phyloP scores from a whole-genome alignment of 1,139 yeast species.

The Yamadazyma triangularis region DNA sequence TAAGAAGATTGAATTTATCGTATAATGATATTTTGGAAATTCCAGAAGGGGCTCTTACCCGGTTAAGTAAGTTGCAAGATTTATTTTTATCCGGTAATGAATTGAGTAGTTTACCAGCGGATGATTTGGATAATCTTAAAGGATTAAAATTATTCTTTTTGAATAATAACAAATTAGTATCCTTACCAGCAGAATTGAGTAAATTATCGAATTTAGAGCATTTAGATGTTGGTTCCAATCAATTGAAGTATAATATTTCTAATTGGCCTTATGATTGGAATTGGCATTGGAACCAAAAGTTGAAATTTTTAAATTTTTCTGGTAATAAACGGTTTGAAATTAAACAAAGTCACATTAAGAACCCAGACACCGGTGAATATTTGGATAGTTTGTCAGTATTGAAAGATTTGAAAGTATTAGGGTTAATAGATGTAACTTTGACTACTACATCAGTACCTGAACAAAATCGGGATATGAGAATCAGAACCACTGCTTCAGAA shows the following conservation, averaged over 20 bases:
- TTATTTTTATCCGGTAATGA: slow-evolving; percentile 85
- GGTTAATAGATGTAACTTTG: slow-evolving; percentile 91
- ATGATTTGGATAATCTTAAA: slow-evolving; percentile 64
- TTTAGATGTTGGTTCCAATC: slow-evolving; percentile 90
- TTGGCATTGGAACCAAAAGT: slow-evolving; percentile 81
- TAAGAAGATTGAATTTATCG: slow-evolving; percentile 68
- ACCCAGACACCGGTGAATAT: slow-evolving; percentile 46
- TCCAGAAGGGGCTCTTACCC: slow-evolving; percentile 64
- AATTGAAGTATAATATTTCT: slow-evolving; percentile 83
- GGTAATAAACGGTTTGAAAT: slow-evolving; percentile 92
- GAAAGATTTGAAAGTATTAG: slow-evolving; percentile 68
- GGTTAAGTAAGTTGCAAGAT: slow-evolving; percentile 55
- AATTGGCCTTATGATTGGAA: slow-evolving; percentile 98
- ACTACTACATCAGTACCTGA: slow-evolving; percentile 86
- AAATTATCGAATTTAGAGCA: slow-evolving; percentile 60
- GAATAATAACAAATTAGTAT: slow-evolving; percentile 80
- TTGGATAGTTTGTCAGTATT: slow-evolving; percentile 76
- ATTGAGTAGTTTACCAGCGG: slow-evolving; percentile 76
- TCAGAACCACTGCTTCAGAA: slow-evolving; percentile 88
- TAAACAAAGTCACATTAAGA: slow-evolving; percentile 52
- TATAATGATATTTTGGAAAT: slow-evolving; percentile 83
- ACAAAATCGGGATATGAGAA: slow-evolving; percentile 76
- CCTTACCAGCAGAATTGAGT: slow-evolving; percentile 86
- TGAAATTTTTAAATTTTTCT: slow-evolving; percentile 80
- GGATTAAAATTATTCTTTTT: slow-evolving; percentile 60